phyloP scores from a whole-genome alignment of 2,329 filamentous ascomycete species.

The Aureobasidium sp. region DNA sequence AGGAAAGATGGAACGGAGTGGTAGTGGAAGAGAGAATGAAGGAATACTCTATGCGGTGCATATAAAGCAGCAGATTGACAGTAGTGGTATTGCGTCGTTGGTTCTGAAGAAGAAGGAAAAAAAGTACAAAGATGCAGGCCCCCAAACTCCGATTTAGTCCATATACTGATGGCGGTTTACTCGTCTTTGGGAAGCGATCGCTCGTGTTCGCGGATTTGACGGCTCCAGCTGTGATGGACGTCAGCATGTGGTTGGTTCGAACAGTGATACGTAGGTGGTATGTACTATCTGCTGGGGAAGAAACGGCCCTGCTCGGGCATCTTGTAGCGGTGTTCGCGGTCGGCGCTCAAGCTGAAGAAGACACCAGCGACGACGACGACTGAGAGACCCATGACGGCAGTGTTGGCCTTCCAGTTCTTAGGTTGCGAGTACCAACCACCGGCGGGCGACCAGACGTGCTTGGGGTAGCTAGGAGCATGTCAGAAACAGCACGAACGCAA shows the following conservation, averaged over 20 bases:
- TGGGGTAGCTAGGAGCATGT: conserved; percentile 63
- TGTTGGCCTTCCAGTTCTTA: conserved; percentile 91
- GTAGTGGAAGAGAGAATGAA: conserved; percentile 29
- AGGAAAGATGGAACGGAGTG: conserved; percentile 42
- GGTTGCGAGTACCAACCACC: conserved; percentile 98
- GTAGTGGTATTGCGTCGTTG: conserved; percentile 8
- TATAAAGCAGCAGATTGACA: neutral
- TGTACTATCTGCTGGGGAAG: conserved; percentile 78
- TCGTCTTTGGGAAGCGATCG: neutral
- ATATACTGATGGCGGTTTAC: neutral
- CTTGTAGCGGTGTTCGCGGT: conserved; percentile 62
- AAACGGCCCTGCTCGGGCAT: conserved; percentile 71
- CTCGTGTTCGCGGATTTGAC: conserved; percentile 62
- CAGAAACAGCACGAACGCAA: neutral
- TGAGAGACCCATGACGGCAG: conserved; percentile 61
- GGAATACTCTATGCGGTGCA: conserved; percentile 17
- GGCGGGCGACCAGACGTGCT: conserved; percentile 98
- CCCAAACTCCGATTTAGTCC: conserved; percentile 4
- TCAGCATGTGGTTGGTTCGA: neutral
- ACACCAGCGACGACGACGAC: conserved; percentile 60
- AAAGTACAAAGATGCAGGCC: neutral
- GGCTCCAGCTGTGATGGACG: conserved; percentile 48
- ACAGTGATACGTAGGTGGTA: conserved; percentile 17
- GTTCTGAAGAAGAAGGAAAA: neutral
- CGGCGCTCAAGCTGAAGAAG: conserved; percentile 64